These are phyloP conservation scores for Colletotrichum chrysophilum DNA, from an alignment of 2,329 filamentous ascomycete species.

Conservation along the genomic window DNA sequence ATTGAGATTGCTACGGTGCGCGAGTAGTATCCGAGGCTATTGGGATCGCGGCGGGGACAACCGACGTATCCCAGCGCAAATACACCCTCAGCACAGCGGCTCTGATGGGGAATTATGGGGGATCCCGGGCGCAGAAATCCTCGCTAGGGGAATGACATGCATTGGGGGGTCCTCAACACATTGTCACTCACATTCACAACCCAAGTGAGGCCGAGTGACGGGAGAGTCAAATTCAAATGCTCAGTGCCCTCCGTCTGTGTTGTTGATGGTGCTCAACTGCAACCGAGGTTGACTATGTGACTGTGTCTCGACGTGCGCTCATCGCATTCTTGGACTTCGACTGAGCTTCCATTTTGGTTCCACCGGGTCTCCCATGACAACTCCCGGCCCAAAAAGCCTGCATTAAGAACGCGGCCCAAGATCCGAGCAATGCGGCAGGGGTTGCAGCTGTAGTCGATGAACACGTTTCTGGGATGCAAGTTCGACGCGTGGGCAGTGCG, in stretches of 20 bases:
- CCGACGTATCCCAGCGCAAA: constrained; percentile 2
- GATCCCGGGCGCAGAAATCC: neutral
- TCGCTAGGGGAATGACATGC: neutral
- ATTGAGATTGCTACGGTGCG: neutral
- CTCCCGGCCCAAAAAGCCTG: neutral
- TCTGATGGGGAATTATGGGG: neutral
- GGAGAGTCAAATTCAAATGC: neutral
- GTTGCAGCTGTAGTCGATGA: constrained; percentile 5
- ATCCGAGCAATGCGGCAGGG: constrained; percentile 9
- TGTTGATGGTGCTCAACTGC: neutral
- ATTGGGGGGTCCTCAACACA: neutral
- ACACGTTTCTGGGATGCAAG: constrained; percentile 10
- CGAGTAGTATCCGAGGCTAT: neutral
- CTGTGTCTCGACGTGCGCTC: neutral
- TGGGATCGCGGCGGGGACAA: constrained; percentile 1
- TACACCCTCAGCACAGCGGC: neutral
- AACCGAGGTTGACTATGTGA: neutral
- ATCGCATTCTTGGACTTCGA: constrained; percentile 3
- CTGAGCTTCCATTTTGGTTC: neutral
- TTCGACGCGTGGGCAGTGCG: constrained; percentile 8
- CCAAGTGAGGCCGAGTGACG: neutral
- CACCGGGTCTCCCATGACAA: constrained; percentile 16
- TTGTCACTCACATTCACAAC: neutral
- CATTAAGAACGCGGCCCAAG: neutral
- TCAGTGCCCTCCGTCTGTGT: neutral